Percentiles rank a stretch among this genome's conserved stretches.
phyloP scores from a whole-genome alignment of 164 flowering plant species.

The Aristolochia contorta region DNA sequence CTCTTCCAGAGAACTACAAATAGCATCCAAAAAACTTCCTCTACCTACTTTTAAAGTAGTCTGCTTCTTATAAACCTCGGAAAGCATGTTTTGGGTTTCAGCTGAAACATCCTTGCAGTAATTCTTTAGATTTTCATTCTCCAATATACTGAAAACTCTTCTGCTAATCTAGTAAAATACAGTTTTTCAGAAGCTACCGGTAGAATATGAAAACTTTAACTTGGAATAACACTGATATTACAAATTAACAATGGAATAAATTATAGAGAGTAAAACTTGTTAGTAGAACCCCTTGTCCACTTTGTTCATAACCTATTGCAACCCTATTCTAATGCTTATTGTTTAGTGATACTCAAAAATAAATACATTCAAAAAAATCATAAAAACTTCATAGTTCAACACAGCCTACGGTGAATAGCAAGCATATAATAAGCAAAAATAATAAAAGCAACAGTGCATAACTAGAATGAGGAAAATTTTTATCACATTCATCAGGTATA shows the following conservation, averaged over 20 bases:
- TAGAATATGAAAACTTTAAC: constrained; percentile 70
- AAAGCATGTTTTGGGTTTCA: constrained; percentile 16
- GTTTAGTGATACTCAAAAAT: not conserved
- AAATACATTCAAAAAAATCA: not conserved
- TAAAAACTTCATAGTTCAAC: too few relatives aligned
- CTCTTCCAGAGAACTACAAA: constrained; percentile 64
- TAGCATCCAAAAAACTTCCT: constrained; percentile 59
- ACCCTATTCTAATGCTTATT: not conserved
- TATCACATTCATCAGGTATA: too few relatives aligned
- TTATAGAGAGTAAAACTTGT: not conserved
- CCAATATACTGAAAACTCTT: constrained; percentile 15
- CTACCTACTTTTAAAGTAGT: constrained; percentile 58
- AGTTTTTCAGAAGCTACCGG: constrained; percentile 35
- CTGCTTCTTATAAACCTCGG: constrained; percentile 67
- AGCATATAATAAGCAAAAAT: too few relatives aligned
- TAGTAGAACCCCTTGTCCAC: too few relatives aligned
- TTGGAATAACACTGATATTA: constrained; percentile 36
- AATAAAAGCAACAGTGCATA: too few relatives aligned
- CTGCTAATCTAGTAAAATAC: constrained; percentile 21
- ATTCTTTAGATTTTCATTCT: too few relatives aligned
- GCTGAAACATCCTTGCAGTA: too few relatives aligned
- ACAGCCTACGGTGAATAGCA: too few relatives aligned
- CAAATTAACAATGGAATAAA: not conserved
- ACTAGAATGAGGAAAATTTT: too few relatives aligned
- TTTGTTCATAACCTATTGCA: too few relatives aligned